phyloP scores from a whole-genome alignment of 1,284 basidiomycete species.

The Pholiota adiposa region DNA sequence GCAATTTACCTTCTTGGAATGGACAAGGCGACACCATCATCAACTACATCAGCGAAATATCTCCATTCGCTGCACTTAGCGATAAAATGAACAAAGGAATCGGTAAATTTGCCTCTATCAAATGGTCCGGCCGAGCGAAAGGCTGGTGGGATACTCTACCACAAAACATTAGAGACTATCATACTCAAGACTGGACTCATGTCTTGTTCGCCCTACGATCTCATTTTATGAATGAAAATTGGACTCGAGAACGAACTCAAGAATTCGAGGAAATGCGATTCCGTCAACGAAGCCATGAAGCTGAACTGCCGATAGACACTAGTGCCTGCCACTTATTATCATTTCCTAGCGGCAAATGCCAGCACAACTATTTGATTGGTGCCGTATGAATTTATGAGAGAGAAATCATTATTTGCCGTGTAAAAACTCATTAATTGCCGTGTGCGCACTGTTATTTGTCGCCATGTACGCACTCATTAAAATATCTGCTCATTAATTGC shows the following conservation, averaged over 20 bases:
- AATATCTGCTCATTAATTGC: too few relatives aligned
- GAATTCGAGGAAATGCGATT: slow-evolving; percentile 18
- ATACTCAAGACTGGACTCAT: background rate
- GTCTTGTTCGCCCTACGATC: background rate
- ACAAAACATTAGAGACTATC: slow-evolving; percentile 2
- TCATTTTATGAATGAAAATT: slow-evolving; percentile 9
- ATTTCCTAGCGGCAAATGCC: too few relatives aligned
- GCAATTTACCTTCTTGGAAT: slow-evolving; percentile 5
- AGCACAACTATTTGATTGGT: too few relatives aligned
- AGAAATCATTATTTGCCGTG: too few relatives aligned
- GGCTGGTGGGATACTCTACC: slow-evolving; percentile 10
- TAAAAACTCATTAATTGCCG: too few relatives aligned
- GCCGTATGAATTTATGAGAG: too few relatives aligned
- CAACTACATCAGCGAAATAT: slow-evolving; percentile 7
- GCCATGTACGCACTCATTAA: too few relatives aligned
- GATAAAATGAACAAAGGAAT: slow-evolving; percentile 1
- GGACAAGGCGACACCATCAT: background rate
- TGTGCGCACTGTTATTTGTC: too few relatives aligned
- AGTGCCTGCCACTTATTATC: too few relatives aligned
- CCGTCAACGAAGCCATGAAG: background rate
- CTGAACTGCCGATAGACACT: background rate
- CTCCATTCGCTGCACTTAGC: background rate
- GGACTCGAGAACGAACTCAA: slow-evolving; percentile 1
- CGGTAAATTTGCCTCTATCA: slow-evolving; percentile 3
- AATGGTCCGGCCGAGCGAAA: slow-evolving; percentile 2